Evolutionary conservation across 208 protist species (phyloP).

Genomic region (Novymonas esmeraldas): DNA sequence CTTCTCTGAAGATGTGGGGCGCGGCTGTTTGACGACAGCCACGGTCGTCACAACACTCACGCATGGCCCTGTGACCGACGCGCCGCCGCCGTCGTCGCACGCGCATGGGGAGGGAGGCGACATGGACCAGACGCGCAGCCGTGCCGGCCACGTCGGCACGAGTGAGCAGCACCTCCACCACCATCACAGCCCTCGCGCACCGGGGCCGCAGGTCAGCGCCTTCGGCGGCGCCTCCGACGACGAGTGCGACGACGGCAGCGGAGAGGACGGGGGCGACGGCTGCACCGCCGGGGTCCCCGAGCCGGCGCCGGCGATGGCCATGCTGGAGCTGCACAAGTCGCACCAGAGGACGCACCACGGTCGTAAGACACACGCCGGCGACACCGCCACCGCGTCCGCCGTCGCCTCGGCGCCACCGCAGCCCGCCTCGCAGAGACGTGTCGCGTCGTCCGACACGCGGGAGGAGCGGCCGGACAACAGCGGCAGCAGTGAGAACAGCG

Average conservation of each 20-base stretch:
- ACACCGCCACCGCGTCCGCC: not conserved
- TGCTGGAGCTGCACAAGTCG: not conserved
- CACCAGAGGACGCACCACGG: not conserved
- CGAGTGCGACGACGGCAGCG: constrained; percentile 5
- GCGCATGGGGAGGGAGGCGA: not conserved
- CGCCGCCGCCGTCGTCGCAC: not conserved
- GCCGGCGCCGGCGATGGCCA: not conserved
- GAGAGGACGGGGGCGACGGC: too few relatives aligned
- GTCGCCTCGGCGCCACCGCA: not conserved
- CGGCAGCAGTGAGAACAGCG: constrained; percentile 8
- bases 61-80: not conserved
- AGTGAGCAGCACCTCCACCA: not conserved
- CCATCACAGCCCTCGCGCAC: constrained; percentile 4
- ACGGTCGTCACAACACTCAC: too few relatives aligned
- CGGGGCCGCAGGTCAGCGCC: not conserved
- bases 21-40: too few relatives aligned
- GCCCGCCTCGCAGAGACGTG: too few relatives aligned
- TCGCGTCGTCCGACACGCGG: not conserved
- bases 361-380: not conserved
- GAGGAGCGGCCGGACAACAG: not conserved
- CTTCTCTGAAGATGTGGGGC: too few relatives aligned
- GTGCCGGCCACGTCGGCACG: not conserved
- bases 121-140: not conserved
- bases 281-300: not conserved
- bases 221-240: constrained; percentile 14